phyloP scores from a whole-genome alignment of 441 rosid species.

The Omphalea diandra region DNA sequence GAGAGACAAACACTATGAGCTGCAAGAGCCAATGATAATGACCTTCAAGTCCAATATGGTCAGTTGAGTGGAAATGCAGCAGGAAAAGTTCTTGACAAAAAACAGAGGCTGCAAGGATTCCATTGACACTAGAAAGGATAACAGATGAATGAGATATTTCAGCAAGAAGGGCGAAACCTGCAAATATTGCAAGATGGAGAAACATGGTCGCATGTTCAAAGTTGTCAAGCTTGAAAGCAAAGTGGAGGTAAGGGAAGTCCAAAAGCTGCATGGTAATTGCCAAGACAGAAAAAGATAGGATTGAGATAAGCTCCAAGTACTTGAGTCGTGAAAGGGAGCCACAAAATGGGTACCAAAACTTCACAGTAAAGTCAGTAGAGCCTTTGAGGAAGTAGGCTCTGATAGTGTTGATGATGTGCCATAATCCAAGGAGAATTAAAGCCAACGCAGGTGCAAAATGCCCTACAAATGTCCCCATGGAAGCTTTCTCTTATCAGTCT shows the following conservation, averaged over 20 bases:
- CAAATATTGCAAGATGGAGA: conserved; percentile 72
- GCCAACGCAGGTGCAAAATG: conserved; percentile 71
- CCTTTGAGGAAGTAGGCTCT: conserved; percentile 59
- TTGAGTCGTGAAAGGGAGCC: conserved; percentile 38
- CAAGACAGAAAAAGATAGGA: conserved; percentile 54
- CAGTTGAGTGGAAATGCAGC: conserved; percentile 82
- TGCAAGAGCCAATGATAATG: conserved; percentile 89
- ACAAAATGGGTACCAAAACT: conserved; percentile 54
- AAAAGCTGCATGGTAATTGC: conserved; percentile 53
- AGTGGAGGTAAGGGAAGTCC: conserved; percentile 53
- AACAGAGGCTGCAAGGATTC: conserved; percentile 64
- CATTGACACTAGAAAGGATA: conserved; percentile 45
- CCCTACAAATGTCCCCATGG: conserved; percentile 74
- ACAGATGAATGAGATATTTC: conserved; percentile 49
- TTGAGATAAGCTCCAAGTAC: conserved; percentile 53
- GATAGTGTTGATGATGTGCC: conserved; percentile 71
- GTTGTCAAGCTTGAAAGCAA: conserved; percentile 52
- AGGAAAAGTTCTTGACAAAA: conserved; percentile 82
- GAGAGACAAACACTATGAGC: conserved; percentile 61
- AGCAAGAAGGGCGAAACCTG: conserved; percentile 59
- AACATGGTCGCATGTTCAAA: conserved; percentile 83
- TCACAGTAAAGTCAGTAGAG: conserved; percentile 39
- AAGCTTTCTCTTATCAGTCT: conserved; percentile 22
- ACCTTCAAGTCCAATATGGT: conserved; percentile 83
- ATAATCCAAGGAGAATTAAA: conserved; percentile 67